Evolutionary conservation across 352 stramenopile species (phyloP).

Genomic region (Phytophthora uliginosa): DNA sequence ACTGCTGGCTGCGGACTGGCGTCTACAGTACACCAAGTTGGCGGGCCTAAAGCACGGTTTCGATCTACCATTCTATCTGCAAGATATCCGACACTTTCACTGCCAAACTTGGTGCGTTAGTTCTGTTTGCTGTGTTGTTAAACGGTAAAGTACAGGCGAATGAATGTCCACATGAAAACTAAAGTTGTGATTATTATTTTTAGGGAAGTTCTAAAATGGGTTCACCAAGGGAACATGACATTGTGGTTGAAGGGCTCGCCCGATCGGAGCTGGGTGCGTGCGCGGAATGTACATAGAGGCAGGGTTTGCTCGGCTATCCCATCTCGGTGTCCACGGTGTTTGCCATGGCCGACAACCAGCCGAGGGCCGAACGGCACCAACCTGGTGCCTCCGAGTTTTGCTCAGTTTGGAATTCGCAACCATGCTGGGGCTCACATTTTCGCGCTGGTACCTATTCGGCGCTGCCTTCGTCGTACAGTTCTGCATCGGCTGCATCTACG

Average conservation of each 20-base stretch:
- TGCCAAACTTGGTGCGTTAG: no score
- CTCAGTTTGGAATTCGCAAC: slow-evolving; percentile 27
- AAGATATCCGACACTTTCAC: no score
- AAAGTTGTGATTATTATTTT: no score
- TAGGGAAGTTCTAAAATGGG: neutral
- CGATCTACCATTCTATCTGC: no score
- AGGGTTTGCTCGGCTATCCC: neutral
- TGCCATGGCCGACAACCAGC: neutral
- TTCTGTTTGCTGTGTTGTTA: no score
- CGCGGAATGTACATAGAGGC: slow-evolving; percentile 9
- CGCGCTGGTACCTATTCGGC: slow-evolving; percentile 75
- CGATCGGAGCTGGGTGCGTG: slow-evolving; percentile 1
- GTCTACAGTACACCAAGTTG: no score
- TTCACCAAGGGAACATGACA: neutral
- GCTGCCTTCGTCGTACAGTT: slow-evolving; percentile 75
- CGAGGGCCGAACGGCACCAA: neutral
- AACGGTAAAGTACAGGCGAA: no score
- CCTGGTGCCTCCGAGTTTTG: neutral
- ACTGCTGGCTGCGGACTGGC: no score
- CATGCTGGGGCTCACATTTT: slow-evolving; percentile 51
- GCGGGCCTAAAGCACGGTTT: no score
- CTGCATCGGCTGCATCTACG: slow-evolving; percentile 78
- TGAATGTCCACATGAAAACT: no score
- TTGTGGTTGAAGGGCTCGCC: slow-evolving; percentile 20
- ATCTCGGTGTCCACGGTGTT: slow-evolving; percentile 3